phyloP scores from a whole-genome alignment of 1,139 yeast species.

The Spencermartinsiella ligniputridi region DNA sequence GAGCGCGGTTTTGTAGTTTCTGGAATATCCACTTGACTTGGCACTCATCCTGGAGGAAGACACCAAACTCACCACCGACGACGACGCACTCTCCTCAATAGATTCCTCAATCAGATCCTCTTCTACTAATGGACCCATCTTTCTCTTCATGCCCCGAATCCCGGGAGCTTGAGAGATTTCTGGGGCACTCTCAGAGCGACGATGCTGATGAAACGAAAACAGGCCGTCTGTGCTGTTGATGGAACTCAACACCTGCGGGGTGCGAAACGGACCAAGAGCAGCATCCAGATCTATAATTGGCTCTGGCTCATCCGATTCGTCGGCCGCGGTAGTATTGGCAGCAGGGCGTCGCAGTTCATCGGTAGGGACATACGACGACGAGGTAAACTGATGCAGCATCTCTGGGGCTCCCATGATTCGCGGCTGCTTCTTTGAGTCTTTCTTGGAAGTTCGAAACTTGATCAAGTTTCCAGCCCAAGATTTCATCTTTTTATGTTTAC shows the following conservation, averaged over 20 bases:
- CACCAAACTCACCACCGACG: not conserved
- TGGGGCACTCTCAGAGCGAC: constrained; percentile 32
- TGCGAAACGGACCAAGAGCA: constrained; percentile 28
- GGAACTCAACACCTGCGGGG: constrained; percentile 7
- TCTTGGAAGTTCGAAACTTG: constrained; percentile 16
- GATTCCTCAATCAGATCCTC: constrained; percentile 24
- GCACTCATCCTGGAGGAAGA: not conserved
- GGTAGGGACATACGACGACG: constrained; percentile 14
- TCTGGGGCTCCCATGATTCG: constrained; percentile 4
- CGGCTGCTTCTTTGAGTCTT: constrained; percentile 2
- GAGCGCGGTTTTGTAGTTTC: not conserved
- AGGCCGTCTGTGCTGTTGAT: constrained; percentile 11
- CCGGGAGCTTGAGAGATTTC: constrained; percentile 17
- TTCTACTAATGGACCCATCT: constrained; percentile 30
- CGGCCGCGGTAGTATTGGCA: not conserved
- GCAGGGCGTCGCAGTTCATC: constrained; percentile 3
- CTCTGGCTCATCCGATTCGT: constrained; percentile 12
- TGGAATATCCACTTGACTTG: not conserved
- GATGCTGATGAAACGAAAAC: constrained; percentile 19
- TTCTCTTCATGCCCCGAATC: constrained; percentile 20
- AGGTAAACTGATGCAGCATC: constrained; percentile 5
- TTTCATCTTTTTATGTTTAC: constrained; percentile 24
- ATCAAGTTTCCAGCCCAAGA: constrained; percentile 28
- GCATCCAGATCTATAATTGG: constrained; percentile 32
- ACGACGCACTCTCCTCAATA: not conserved